Base-by-base conservation (phyloP, 2,329 filamentous ascomycete species). In the Fusarium chaquense region DNA sequence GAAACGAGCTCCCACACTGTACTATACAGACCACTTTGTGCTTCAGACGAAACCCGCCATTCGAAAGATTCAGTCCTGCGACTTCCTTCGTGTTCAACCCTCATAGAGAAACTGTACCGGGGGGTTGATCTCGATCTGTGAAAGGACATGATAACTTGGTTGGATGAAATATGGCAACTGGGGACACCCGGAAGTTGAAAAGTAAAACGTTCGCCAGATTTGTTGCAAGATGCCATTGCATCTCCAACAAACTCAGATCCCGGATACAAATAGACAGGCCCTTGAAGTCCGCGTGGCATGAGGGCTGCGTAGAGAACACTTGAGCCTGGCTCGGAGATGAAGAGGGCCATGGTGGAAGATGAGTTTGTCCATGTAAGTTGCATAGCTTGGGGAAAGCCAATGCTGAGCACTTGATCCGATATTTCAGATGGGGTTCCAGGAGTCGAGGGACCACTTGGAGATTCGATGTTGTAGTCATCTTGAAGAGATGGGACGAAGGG, bases 1-100 rank as follows among this genome's bases (percentile, higher is more conserved):
- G 65, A 67, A 2, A 65, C 35, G 0, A 73, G 70, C 13, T 73
- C 64, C 70, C 70, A 73, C 1, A 62, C 59, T 24, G 32, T 43
- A 2, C 20, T 45, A 2, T 59, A 65, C 13, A 47, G 22, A 10
- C 30, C 13, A 16, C 20, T 65, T 12, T 58, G 60, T 11, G 60
- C 49, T 49, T 55, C 56, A 7, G 61, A 35, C 1, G 69, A 64
- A 3, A 30, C n/a, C 0, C 53, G 46, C 69, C 69, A 72, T 11
- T 72, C 69, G 1, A 72, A 72, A 0, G 46, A 44, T 28, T 72
- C 65, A 13, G 56, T 58, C 8, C 58, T 38, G 1, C 47, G 36
- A 24, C 30, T 41, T 1, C 24, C 47, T 2, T 62, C 65, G 0
- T 57, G 26, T 4, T 62, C 60, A 1, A 73, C 65, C 12, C 41